Conservation (phyloP, 257 asterid genomes). For the Rhazya stricta region DNA sequence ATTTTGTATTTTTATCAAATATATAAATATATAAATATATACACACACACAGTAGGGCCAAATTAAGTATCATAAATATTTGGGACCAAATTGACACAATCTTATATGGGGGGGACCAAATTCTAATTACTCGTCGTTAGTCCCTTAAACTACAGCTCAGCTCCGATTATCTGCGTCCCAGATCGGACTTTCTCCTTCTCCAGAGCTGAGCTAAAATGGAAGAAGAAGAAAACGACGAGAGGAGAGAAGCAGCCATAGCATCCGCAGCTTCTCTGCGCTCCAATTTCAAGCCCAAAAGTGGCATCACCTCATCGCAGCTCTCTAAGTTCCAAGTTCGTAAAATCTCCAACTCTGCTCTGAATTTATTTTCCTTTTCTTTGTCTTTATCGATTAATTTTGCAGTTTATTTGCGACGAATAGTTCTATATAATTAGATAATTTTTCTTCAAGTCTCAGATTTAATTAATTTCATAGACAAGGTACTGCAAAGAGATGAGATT, state of each 20-base stretch:
- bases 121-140: too few species aligned
- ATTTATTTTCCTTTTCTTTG: neutral
- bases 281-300: slow-evolving; percentile 44
- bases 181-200: neutral
- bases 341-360: neutral
- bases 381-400: neutral
- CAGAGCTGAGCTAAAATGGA: slow-evolving; percentile 20
- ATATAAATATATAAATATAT: too few species aligned
- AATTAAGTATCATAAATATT: too few species aligned
- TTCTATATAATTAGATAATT: neutral
- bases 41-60: too few species aligned
- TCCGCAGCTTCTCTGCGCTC: slow-evolving; percentile 48
- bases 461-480: neutral
- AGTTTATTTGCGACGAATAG: neutral
- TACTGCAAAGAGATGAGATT: neutral
- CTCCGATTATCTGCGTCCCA: too few species aligned
- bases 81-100: too few species aligned
- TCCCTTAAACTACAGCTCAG: too few species aligned
- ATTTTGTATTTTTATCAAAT: too few species aligned
- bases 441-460: neutral
- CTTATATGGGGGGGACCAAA: too few species aligned
- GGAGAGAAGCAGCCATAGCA: slow-evolving; percentile 72
- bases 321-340: slow-evolving; percentile 64
- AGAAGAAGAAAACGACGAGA: slow-evolving; percentile 37
- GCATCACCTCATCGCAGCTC: slow-evolving; percentile 50